Conservation (phyloP, 139 green algal species). For the Mychonastes homosphaera region DNA sequence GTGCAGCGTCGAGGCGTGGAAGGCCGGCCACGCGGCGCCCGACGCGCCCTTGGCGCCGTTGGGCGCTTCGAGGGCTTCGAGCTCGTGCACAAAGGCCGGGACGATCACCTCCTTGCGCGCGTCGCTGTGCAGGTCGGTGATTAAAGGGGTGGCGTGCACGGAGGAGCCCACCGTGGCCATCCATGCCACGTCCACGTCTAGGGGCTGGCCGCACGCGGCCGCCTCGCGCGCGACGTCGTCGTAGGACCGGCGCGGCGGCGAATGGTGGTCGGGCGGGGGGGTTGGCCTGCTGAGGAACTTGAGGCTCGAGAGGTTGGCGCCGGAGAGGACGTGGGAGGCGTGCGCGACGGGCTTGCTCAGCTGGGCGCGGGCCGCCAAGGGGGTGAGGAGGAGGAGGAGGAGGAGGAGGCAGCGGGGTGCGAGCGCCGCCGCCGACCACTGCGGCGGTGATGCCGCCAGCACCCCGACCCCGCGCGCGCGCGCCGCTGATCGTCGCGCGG, state of each 20-base stretch:
- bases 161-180: slow-evolving; percentile 62
- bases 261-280: too few relatives aligned
- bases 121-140: slow-evolving; percentile 89
- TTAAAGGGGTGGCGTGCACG: slow-evolving; percentile 90
- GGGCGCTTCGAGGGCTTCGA: slow-evolving; percentile 54
- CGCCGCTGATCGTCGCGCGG: background rate
- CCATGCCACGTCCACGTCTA: slow-evolving; percentile 71
- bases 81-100: slow-evolving; percentile 81
- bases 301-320: slow-evolving; percentile 8
- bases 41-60: slow-evolving; percentile 63
- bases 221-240: slow-evolving; percentile 17
- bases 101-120: slow-evolving; percentile 88
- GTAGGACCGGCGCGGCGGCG: background rate
- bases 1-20: slow-evolving; percentile 75
- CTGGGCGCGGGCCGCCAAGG: background rate
- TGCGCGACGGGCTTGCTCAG: background rate
- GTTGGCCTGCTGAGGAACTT: background rate
- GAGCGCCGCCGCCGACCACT: background rate
- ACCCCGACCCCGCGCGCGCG: background rate
- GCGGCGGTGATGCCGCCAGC: background rate
- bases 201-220: slow-evolving; percentile 13
- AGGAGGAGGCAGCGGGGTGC: background rate
- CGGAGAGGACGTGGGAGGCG: slow-evolving; percentile 6
- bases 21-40: slow-evolving; percentile 67
- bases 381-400: background rate